Evolutionary conservation across 78 protist species (phyloP).

Genomic region (Dictyostelium firmibasis): DNA sequence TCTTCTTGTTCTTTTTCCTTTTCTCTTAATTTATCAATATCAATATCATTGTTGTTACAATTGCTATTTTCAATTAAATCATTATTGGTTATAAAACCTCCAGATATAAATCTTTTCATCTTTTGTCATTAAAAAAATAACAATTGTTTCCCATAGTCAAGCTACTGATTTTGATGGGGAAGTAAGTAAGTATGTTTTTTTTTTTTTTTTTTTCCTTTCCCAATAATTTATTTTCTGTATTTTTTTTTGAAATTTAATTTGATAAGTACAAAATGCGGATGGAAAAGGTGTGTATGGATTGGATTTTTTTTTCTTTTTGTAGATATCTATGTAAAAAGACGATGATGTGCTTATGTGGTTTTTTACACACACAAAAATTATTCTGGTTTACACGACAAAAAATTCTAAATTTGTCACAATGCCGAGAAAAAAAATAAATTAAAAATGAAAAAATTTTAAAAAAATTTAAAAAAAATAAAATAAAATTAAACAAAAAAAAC

Average conservation of each 20-base stretch:
- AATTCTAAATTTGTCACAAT: background rate
- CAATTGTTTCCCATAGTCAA: background rate
- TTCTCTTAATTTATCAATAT: background rate
- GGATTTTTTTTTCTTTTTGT: background rate
- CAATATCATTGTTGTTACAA: background rate
- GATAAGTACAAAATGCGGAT: too few relatives aligned
- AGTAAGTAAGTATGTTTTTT: too few relatives aligned
- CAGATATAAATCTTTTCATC: constrained; percentile 1
- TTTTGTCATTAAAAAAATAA: background rate
- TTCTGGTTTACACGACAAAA: background rate
- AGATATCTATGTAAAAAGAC: background rate
- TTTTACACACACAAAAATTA: background rate
- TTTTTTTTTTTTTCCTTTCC: too few relatives aligned
- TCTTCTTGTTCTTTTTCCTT: background rate
- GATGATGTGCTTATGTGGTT: background rate
- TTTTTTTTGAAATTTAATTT: too few relatives aligned
- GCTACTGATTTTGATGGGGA: background rate
- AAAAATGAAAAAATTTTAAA: background rate
- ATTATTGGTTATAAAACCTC: background rate
- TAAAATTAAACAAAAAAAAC: background rate
- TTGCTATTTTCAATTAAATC: background rate
- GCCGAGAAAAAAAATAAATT: background rate
- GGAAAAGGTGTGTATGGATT: too few relatives aligned
- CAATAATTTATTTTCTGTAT: too few relatives aligned
- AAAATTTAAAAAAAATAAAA: background rate